Conservation (phyloP, 202 grass and related monocot species). For the Zoysia matrella region DNA sequence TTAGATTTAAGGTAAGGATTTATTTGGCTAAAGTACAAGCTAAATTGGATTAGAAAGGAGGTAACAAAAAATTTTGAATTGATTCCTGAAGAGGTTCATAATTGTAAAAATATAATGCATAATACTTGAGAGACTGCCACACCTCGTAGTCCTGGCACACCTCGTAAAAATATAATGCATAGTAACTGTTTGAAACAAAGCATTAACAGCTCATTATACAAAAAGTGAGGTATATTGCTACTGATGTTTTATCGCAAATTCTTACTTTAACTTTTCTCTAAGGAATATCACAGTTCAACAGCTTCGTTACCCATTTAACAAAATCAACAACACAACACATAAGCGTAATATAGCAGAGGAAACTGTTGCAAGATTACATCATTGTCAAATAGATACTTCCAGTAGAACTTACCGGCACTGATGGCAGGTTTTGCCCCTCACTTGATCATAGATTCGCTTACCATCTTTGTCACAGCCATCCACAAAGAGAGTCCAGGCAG, state of each 20-base stretch:
- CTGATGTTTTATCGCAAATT: background rate
- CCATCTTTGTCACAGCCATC: too few relatives aligned
- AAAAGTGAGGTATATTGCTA: background rate
- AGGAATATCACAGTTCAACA: background rate
- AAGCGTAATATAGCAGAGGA: background rate
- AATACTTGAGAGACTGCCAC: background rate
- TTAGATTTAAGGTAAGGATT: background rate
- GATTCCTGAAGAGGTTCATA: background rate
- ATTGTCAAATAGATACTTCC: background rate
- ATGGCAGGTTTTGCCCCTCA: too few relatives aligned
- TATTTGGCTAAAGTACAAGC: background rate
- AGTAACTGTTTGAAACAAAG: background rate
- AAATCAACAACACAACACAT: slow-evolving; percentile 12
- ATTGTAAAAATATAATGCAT: background rate
- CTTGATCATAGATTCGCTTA: too few relatives aligned
- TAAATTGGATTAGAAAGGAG: background rate
- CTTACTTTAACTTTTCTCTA: background rate
- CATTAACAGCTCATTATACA: background rate
- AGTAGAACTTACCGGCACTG: background rate
- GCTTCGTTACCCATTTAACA: background rate
- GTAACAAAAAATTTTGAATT: background rate
- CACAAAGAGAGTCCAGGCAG: too few relatives aligned
- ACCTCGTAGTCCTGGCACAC: background rate
- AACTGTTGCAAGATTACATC: slow-evolving; percentile 19
- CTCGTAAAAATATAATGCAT: background rate